Evolutionary conservation across 2,329 filamentous ascomycete species (phyloP).

Genomic region (Diaporthe eres): DNA sequence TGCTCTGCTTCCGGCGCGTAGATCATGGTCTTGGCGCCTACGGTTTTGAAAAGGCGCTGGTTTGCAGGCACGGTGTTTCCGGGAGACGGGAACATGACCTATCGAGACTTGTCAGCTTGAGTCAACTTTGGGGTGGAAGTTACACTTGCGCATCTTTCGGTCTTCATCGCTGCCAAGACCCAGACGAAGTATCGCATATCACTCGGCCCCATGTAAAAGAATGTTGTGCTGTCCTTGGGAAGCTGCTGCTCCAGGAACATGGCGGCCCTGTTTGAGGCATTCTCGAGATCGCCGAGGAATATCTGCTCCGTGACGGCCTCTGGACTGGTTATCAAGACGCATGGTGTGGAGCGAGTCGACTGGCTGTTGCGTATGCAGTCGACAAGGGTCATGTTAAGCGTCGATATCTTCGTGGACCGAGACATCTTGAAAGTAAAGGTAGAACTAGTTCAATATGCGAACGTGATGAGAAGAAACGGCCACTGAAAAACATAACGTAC

Average conservation of each 20-base stretch:
- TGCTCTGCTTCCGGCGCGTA: not conserved
- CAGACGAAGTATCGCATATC: slow-evolving; percentile 35
- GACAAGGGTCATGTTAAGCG: not conserved
- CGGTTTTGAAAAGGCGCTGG: not conserved
- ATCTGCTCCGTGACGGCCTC: not conserved
- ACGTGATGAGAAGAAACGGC: not conserved
- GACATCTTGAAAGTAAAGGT: not conserved
- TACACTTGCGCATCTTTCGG: not conserved
- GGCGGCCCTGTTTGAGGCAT: slow-evolving; percentile 17
- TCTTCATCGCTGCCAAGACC: slow-evolving; percentile 34
- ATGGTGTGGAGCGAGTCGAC: not conserved
- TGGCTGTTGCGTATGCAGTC: not conserved
- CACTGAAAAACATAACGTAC: not conserved
- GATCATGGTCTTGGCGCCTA: not conserved
- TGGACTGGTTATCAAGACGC: not conserved
- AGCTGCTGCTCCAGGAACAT: not conserved
- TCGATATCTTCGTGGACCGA: not conserved
- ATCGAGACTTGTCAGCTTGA: not conserved
- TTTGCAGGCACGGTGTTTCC: not conserved
- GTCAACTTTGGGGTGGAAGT: not conserved
- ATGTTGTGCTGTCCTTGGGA: not conserved
- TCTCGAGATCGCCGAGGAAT: not conserved
- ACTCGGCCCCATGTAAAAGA: slow-evolving; percentile 32
- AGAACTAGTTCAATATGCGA: not conserved
- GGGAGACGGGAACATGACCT: not conserved